These are phyloP conservation scores for Pulveroboletus sp. DNA, from an alignment of 768 basidiomycete genomes.

Conservation along the genomic window DNA sequence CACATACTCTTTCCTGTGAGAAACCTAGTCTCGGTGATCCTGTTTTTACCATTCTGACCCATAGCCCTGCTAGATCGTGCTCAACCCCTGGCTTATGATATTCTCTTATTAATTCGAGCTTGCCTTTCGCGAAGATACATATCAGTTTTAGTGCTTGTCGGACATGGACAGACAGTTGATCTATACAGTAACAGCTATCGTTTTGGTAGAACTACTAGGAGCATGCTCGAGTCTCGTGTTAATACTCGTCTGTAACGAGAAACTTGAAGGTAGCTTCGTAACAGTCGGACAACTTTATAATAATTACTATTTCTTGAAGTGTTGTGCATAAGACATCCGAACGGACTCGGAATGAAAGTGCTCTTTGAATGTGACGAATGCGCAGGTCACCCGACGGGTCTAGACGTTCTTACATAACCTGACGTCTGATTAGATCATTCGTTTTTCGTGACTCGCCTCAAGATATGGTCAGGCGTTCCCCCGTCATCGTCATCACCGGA, in stretches of 20 bases:
- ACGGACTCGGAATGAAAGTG: too few species aligned
- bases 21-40: slow-evolving; percentile 2
- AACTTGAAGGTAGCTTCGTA: too few species aligned
- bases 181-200: neutral
- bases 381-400: too few species aligned
- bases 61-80: slow-evolving; percentile 51
- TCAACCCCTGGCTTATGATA: slow-evolving; percentile 88
- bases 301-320: too few species aligned
- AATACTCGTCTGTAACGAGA: too few species aligned
- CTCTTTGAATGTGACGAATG: too few species aligned
- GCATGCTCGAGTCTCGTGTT: neutral
- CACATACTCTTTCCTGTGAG: slow-evolving; percentile 76
- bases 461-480: slow-evolving; percentile 37
- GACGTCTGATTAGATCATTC: too few species aligned
- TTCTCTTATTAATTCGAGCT: slow-evolving; percentile 48
- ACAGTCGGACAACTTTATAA: too few species aligned
- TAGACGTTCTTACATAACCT: too few species aligned
- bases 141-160: too few species aligned
- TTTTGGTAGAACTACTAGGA: neutral
- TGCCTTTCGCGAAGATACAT: neutral
- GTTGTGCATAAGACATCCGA: too few species aligned
- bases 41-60: slow-evolving; percentile 19
- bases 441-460: too few species aligned
- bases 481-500: slow-evolving; percentile 82
- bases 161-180: neutral